Base-by-base conservation (phyloP, 345 rosid species). In the Trapa incisa region DNA sequence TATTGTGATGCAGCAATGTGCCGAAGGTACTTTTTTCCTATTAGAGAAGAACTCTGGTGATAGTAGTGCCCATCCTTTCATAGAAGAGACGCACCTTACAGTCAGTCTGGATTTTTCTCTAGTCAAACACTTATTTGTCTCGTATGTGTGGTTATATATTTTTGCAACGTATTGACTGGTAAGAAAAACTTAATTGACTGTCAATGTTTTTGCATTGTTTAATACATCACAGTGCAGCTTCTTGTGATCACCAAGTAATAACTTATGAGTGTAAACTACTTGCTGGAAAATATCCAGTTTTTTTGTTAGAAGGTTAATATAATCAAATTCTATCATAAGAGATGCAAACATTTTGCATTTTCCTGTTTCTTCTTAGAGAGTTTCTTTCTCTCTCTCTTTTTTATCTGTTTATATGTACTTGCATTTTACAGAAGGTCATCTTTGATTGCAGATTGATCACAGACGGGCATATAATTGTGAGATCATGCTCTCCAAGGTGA, bases 401-500 rank as follows among this genome's bases (percentile, higher is more conserved):
- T 12, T 35, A 0, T 32, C 32, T 58, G 6, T 32, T 32, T 7
- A 8, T 58, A 1, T 9, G 37, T 38, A 58, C 4, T 10, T 11
- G 16, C 37, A 32, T 58, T 58, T 58, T 35, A n/a, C 33, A 54
- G 10, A 32, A 8, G 38, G 63, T 58, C 15, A 50, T 32, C 32
- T 37, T 42, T 33, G 13, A 3, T 71, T 80, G 78, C 82, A 93
- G 98, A 82, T 89, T 83, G 98, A 93, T 10, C 98, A 86, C 76
- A 82, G 96, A 70, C 88, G 97, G 61, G 97, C 98, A 65, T 93
- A 93, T 77, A 93, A 93, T 72, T 89, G 98, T 57, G 98, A 93
- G 78, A 93, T 93, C 70, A 89, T 93, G 98, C 97, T 93, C 80
- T 89, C 98, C 69, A 88, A 93, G 84, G 98, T 93, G 78, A 93